Evolutionary conservation across 2,329 filamentous ascomycete species (phyloP).

Genomic region (Graphiopsis chlorocephala): DNA sequence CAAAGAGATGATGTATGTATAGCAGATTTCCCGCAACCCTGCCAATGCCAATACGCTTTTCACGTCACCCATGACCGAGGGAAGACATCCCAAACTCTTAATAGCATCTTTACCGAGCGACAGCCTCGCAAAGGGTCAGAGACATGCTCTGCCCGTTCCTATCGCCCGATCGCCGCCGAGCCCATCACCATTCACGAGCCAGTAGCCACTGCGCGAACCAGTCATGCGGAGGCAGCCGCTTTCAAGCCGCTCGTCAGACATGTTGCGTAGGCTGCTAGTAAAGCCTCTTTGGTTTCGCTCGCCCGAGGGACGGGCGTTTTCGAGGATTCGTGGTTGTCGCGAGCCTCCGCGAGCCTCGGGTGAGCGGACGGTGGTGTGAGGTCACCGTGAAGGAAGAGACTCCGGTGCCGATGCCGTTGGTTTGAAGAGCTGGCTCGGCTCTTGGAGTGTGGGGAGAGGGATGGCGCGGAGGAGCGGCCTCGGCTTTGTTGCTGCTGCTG

Average conservation of each 20-base stretch:
- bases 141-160: slow-evolving; percentile 10
- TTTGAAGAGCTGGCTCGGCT: background rate
- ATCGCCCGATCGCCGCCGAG: slow-evolving; percentile 15
- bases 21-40: background rate
- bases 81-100: background rate
- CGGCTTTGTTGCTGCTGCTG: background rate
- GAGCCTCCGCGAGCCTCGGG: slow-evolving; percentile 21
- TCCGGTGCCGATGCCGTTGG: background rate
- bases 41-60: slow-evolving; percentile 13
- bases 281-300: background rate
- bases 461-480: slow-evolving; percentile 8
- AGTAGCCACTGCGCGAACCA: background rate
- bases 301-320: slow-evolving; percentile 1
- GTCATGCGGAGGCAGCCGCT: slow-evolving; percentile 14
- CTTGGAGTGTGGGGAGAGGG: background rate
- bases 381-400: background rate
- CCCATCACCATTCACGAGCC: background rate
- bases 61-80: slow-evolving; percentile 15
- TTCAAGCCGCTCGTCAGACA: slow-evolving; percentile 9
- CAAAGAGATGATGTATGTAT: background rate
- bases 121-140: slow-evolving; percentile 3
- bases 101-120: slow-evolving; percentile 9
- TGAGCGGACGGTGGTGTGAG: slow-evolving; percentile 21
- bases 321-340: background rate
- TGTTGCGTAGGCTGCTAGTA: background rate